Evolutionary conservation across 352 stramenopile species (phyloP).

Genomic region (Globisporangium carolinianum): DNA sequence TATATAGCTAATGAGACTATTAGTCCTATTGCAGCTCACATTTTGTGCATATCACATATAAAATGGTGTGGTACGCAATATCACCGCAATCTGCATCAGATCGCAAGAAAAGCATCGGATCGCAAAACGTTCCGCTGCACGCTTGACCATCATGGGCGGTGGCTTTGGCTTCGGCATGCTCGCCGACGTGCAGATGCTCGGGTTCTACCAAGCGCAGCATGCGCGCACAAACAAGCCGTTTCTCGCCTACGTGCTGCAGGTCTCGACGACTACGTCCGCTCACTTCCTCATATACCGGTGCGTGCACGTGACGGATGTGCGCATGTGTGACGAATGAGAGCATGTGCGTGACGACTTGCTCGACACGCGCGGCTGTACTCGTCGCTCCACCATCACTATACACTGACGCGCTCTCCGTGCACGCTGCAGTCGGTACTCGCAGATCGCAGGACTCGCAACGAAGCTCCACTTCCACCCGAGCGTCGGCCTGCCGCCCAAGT

Average conservation of each 20-base stretch:
- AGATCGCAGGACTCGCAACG: slow-evolving; percentile 50
- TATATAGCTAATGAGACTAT: too few relatives aligned
- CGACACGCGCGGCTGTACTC: too few relatives aligned
- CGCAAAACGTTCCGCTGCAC: too few relatives aligned
- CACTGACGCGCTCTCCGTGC: background rate
- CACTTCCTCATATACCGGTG: slow-evolving; percentile 67
- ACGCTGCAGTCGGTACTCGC: slow-evolving; percentile 50
- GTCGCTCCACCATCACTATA: background rate
- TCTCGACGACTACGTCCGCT: slow-evolving; percentile 25
- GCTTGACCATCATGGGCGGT: slow-evolving; percentile 10
- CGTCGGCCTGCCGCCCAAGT: slow-evolving; percentile 72
- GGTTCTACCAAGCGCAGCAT: slow-evolving; percentile 73
- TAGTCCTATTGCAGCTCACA: too few relatives aligned
- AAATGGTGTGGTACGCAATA: too few relatives aligned
- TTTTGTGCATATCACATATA: too few relatives aligned
- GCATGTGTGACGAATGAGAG: too few relatives aligned
- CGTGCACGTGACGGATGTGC: background rate
- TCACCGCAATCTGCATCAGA: too few relatives aligned
- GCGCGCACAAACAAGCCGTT: slow-evolving; percentile 36
- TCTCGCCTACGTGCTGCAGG: slow-evolving; percentile 71
- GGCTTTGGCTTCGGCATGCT: slow-evolving; percentile 62
- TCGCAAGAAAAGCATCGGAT: too few relatives aligned
- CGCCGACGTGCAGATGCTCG: slow-evolving; percentile 66
- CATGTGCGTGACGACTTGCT: background rate
- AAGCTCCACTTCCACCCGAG: slow-evolving; percentile 65